Conservation (phyloP, 2,329 filamentous ascomycete species). For the Myotisia sp. region DNA sequence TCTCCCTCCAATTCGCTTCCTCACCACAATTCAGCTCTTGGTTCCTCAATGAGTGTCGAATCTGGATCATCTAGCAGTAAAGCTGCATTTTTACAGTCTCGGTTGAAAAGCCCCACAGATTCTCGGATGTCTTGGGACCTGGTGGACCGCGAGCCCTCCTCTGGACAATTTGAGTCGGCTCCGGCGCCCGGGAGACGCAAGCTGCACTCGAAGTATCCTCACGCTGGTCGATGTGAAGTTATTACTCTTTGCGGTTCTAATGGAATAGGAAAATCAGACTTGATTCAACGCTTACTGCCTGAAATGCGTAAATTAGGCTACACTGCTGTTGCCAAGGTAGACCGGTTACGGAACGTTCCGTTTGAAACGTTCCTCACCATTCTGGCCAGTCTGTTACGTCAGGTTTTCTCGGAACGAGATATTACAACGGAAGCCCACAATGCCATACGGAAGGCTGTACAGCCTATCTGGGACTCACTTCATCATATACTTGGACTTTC, state of each 20-base stretch:
- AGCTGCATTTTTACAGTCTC: conserved; percentile 15
- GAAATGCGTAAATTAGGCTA: conserved; percentile 45
- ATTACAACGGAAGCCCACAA: conserved; percentile 48
- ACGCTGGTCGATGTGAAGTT: conserved; percentile 44
- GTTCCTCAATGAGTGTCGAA: conserved; percentile 24
- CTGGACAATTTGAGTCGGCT: conserved; percentile 8
- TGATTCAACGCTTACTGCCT: conserved; percentile 45
- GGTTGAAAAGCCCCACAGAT: conserved; percentile 25
- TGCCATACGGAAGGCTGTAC: conserved; percentile 40
- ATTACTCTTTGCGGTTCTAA: conserved; percentile 43
- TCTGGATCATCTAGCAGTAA: conserved; percentile 22
- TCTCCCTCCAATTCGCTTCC: conserved; percentile 19
- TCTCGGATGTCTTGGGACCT: conserved; percentile 24
- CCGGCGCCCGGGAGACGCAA: conserved; percentile 24
- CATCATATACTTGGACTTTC: conserved; percentile 47
- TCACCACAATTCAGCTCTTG: conserved; percentile 19
- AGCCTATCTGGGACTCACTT: conserved; percentile 44
- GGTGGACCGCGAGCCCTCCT: conserved; percentile 22
- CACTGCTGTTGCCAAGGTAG: conserved; percentile 46
- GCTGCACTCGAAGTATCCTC: conserved; percentile 35
- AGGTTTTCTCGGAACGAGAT: conserved; percentile 52
- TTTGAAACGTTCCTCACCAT: conserved; percentile 48
- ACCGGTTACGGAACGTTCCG: conserved; percentile 43
- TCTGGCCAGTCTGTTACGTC: conserved; percentile 47
- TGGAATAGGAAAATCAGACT: conserved; percentile 47